Evolutionary conservation across 305 asterid genomes (phyloP), one percentile per base, ranked within the genome.

Genomic region (Stenogyne calaminthoides): DNA sequence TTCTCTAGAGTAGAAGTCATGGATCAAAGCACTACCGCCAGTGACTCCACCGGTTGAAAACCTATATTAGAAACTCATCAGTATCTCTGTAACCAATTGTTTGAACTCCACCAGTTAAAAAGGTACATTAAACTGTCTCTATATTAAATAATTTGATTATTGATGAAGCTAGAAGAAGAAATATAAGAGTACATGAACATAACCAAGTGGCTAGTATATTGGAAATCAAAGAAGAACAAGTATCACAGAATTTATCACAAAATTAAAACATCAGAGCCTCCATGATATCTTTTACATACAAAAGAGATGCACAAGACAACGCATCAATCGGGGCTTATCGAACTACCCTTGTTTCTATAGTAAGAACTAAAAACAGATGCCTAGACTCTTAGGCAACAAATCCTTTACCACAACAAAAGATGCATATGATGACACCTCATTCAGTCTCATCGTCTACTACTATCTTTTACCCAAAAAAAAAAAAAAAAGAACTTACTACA

Each of bases 41-140:
- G 89, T 81, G 70, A 88, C 96, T 76, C 95, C 92, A 58, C 98
- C 98, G 75, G 98, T 92, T 40, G 98, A 92, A 77, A 89, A 92
- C 96, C 98, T 92, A 80, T 36, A 15, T 66, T 40, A 71, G 67
- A 66, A 66, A 69, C 19, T 6, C 22, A 12, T 47, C 16, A n/a
- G 22, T 49, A 15, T 61, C 37, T 32, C 65, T 44, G 16, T 25
- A 5, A 22, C 6, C 9, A 27, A 27, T 58, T 12, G 0, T 20
- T 65, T 22, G 9, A 61, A 7, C 95, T 76, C 93, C 91, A 44
- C 96, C 95, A 75, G 96, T 92, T 36, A 93, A 89, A 77, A 89
- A 88, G 93, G 94, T 90, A 80, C 36, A 15, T 66, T 39, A 71
- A 64, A 14, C 9, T 14, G 19, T 68, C 37, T 20, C 65, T 63